These are phyloP conservation scores for Clarireedia homoeocarpa DNA, from an alignment of 2,329 filamentous ascomycete genomes.

Conservation along the genomic window DNA sequence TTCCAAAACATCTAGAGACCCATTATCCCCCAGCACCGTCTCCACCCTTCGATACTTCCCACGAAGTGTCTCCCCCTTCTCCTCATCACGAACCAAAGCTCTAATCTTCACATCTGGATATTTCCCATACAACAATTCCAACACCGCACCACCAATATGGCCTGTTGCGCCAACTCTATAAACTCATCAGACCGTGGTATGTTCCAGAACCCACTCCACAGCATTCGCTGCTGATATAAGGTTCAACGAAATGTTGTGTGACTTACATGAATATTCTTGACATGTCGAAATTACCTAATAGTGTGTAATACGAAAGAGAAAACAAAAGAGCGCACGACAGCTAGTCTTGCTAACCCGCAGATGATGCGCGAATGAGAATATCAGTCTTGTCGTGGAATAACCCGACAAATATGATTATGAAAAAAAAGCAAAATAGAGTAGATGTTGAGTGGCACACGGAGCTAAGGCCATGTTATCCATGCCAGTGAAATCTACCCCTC, in stretches of 20 bases:
- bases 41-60: constrained; percentile 9
- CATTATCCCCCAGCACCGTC: constrained; percentile 6
- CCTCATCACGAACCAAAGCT: constrained; percentile 8
- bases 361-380: too few species aligned
- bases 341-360: too few species aligned
- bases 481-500: too few species aligned
- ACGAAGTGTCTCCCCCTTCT: constrained; percentile 1
- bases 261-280: constrained; percentile 1
- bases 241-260: background rate
- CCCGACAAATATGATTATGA: too few species aligned
- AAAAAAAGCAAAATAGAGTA: too few species aligned
- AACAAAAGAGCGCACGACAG: too few species aligned
- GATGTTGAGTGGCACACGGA: too few species aligned
- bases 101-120: background rate
- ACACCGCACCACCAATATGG: constrained; percentile 14
- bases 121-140: constrained; percentile 7
- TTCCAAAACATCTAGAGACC: constrained; percentile 8
- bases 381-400: too few species aligned
- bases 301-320: too few species aligned
- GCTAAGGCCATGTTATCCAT: too few species aligned
- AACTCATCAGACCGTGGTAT: background rate
- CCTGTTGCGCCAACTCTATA: constrained; percentile 12
- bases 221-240: background rate
- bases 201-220: background rate
- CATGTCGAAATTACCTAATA: background rate